phyloP scores from a whole-genome alignment of 345 rosid genomes.

The Reutealis trisperma region DNA sequence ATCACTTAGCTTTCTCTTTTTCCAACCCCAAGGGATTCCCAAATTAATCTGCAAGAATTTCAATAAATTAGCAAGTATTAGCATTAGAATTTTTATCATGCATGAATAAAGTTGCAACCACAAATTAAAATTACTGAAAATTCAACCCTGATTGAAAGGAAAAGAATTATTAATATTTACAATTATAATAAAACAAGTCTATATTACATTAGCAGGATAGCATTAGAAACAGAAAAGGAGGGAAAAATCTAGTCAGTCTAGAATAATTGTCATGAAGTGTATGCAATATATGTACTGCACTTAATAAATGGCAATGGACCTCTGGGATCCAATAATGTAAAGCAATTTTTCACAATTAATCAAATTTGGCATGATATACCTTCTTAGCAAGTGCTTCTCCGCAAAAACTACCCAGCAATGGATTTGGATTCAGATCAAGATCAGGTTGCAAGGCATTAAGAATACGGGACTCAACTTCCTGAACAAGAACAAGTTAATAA shows the following conservation, averaged over 20 bases:
- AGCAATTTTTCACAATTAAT: not conserved
- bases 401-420: constrained; percentile 5
- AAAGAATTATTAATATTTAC: not conserved
- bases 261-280: not conserved
- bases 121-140: not conserved
- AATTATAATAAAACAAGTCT: too few relatives aligned
- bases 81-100: not conserved
- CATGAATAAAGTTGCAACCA: not conserved
- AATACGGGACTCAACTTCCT: constrained; percentile 37
- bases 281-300: not conserved
- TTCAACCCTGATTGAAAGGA: not conserved
- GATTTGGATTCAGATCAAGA: constrained; percentile 29
- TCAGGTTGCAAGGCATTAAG: constrained; percentile 39
- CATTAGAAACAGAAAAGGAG: too few relatives aligned
- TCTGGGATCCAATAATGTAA: not conserved
- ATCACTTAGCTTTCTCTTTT: constrained; percentile 21
- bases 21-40: constrained; percentile 23
- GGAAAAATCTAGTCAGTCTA: not conserved
- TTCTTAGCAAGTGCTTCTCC: constrained; percentile 13
- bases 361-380: constrained; percentile 21
- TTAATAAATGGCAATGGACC: not conserved
- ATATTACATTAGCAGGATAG: too few relatives aligned
- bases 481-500: constrained; percentile 5
- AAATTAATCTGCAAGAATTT: constrained; percentile 29
- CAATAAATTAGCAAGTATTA: constrained; percentile 2